Conservation (phyloP, 139 green algal genomes). For the Zygnema cylindricum region DNA sequence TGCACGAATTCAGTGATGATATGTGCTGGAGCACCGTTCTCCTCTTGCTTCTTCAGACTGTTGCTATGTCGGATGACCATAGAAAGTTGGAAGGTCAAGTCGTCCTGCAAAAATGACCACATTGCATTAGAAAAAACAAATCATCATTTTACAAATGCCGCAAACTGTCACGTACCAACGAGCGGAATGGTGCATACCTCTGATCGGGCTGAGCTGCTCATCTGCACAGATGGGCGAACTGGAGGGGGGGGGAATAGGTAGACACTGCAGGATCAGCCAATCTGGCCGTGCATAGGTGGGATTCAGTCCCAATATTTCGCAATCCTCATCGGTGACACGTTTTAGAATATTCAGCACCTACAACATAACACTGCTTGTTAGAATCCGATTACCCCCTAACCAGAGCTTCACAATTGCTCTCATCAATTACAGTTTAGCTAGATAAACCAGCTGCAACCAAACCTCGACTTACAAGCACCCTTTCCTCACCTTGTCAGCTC, state of each 20-base stretch:
- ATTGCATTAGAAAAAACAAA: neutral
- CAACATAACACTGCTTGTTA: neutral
- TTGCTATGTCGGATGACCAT: slow-evolving; percentile 96
- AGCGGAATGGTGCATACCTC: no score
- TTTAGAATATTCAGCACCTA: slow-evolving; percentile 85
- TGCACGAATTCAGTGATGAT: slow-evolving; percentile 84
- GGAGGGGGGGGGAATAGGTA: slow-evolving; percentile 93
- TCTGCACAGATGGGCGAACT: slow-evolving; percentile 89
- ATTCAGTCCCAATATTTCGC: slow-evolving; percentile 86
- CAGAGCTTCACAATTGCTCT: no score
- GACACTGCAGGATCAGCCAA: slow-evolving; percentile 90
- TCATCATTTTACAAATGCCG: no score
- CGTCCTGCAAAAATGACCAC: slow-evolving; percentile 79
- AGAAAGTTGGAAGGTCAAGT: slow-evolving; percentile 96
- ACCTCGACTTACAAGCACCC: no score
- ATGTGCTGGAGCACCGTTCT: slow-evolving; percentile 87
- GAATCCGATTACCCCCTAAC: no score
- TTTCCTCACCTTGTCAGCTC: slow-evolving; percentile 70
- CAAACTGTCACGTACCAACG: no score
- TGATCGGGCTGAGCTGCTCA: slow-evolving; percentile 78
- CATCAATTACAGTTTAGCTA: no score
- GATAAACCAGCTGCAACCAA: no score
- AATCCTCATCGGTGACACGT: slow-evolving; percentile 91
- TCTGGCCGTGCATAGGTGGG: slow-evolving; percentile 82
- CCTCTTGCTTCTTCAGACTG: slow-evolving; percentile 81